Conservation (phyloP, 495 filamentous ascomycete genomes). For the Tuber borchii region DNA sequence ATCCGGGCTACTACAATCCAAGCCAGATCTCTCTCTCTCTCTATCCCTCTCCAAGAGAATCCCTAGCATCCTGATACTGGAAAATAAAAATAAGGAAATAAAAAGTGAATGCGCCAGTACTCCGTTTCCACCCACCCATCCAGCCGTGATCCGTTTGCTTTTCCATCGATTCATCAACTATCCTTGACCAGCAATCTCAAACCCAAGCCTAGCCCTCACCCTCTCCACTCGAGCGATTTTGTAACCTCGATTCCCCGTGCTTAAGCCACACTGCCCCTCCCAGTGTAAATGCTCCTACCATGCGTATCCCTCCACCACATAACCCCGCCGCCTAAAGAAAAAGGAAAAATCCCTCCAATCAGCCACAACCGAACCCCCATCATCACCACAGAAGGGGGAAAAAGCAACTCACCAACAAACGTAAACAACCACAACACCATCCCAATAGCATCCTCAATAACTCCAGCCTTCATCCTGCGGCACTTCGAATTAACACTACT, state of each 20-base stretch:
- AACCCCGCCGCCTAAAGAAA: constrained; percentile 21
- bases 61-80: not conserved
- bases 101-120: constrained; percentile 6
- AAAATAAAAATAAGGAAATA: not conserved
- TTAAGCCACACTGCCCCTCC: constrained; percentile 30
- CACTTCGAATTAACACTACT: too few relatives aligned
- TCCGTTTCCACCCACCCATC: not conserved
- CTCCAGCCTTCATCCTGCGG: constrained; percentile 63
- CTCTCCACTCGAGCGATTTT: not conserved
- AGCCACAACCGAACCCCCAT: not conserved
- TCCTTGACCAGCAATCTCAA: not conserved
- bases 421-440: constrained; percentile 56
- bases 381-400: not conserved
- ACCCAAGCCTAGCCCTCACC: not conserved
- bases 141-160: not conserved
- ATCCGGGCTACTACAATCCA: not conserved
- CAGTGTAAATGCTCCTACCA: constrained; percentile 22
- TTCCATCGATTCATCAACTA: not conserved
- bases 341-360: not conserved
- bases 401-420: constrained; percentile 35
- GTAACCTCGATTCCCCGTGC: not conserved
- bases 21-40: not conserved
- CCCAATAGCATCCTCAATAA: constrained; percentile 61
- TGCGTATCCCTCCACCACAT: constrained; percentile 35
- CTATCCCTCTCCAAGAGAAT: not conserved